Evolutionary conservation across 441 rosid species (phyloP), one percentile per base, ranked within the genome.

Genomic region (Metrosideros polymorpha): DNA sequence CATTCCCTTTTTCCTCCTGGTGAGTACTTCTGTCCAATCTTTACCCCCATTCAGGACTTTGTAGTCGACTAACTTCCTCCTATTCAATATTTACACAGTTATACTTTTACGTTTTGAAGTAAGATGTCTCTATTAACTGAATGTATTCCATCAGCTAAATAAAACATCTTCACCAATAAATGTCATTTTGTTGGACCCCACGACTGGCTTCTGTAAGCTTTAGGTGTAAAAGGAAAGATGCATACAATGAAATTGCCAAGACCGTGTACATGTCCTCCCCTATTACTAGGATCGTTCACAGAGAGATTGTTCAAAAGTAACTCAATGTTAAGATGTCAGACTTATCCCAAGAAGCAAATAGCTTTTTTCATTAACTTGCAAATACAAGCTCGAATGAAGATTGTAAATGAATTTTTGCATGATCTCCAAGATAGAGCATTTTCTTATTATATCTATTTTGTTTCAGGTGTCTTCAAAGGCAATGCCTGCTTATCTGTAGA

Each of bases 401-500:
- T 71, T 10, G 79, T 71, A 39, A 12, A 71, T 71, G 27, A 71
- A 35, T 22, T 71, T 71, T 35, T 18, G 42, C 22, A 12, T 79
- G 53, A 51, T 55, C 24, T 25, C 43, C 42, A 7, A 52, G 50
- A 50, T 49, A 52, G 61, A 76, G 25, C 88, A 77, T 24, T 87
- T 83, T 17, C 84, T 88, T 77, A 51, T 82, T 83, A 19, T 51
- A 25, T 54, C 85, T 75, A 83, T 84, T 86, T 83, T 54, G n/a
- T 88, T 71, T 82, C 94, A 97, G 99, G 95, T 89, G 61, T 52
- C 86, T 84, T 83, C 88, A 91, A 89, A 55, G 89, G 85, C 86
- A 94, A 89, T 83, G 88, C 92, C 75, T 95, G 99, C 93, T 88
- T 97, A 87, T 91, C 98, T 82, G 94, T 97, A 90, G 99, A 96